Evolutionary conservation across 116 monocot genomes (phyloP), one percentile per base, ranked within the genome.

Genomic region (Cymodocea nodosa): DNA sequence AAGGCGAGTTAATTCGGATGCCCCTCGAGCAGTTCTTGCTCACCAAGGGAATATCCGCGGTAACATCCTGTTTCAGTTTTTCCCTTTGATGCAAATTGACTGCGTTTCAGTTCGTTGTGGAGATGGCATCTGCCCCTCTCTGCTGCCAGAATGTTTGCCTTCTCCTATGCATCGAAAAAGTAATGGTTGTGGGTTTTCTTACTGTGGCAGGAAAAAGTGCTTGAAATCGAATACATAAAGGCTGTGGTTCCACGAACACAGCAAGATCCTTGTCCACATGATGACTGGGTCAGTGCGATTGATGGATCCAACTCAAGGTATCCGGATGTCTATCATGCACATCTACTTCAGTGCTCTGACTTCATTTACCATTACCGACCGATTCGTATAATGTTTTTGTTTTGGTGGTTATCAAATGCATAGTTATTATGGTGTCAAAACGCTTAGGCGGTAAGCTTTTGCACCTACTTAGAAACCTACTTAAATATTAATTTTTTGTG

Each of bases 271-370:
- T 70, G 56, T 63, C 70, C 75, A 20, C 97, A 97, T 71, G 91
- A 97, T 75, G 97, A 97, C 70, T 91, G 97, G 97, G 88, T 97
- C 69, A 97, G 97, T 65, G 71, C 88, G 4, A 81, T 97, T 49
- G 91, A 97, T 74, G 91, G 91, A 55, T 86, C 91, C 23, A 74
- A 91, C 72, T 57, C 80, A 54, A 78, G 85, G 97, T 87, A 77
- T 51, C 44, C 48, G 18, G 64, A 13, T 64, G 18, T 24, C 16
- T 50, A 50, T 50, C 6, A 18, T 62, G 12, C n/a, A n/a, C 10
- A 44, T 44, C 44, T 44, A 44, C 44, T 44, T 8, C 44, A 10
- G 44, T 44, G 44, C 9, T 44, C 39, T 12, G 12, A 10, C 44
- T 10, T 44, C 8, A 44, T 44, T 44, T 44, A 12, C 12, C 44